Base-by-base conservation (phyloP, 2,329 filamentous ascomycete species). In the Venturia nashicola region DNA sequence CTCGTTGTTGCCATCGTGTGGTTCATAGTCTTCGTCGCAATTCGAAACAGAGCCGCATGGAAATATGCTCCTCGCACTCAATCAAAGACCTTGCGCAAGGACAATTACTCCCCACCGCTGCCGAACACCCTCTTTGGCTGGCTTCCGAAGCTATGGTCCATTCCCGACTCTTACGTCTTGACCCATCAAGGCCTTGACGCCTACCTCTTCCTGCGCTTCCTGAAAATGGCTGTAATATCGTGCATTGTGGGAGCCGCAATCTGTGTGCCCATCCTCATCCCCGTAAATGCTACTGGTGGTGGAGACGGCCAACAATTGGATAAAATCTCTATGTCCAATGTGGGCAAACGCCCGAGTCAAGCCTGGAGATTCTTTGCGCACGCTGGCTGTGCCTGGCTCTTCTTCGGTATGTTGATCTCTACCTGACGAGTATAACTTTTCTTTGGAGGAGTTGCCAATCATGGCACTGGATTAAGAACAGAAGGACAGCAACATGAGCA, bases 111-210 rank as follows among this genome's bases (percentile, higher is more conserved):
- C 43, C 55, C 43, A 39, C 7, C 18, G 12, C 40, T 34, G 27
- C 48, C 32, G 23, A 40, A 57, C 12, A 34, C 51, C 2, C 27
- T 36, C 5, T 71, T 84, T 60, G 80, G 81, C 67, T 85, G 83
- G 82, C 76, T 85, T 61, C 73, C 71, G 7, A 75, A 78, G 64
- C 79, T 78, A 67, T 71, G 73, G 32, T 69, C 67, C 68, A 76
- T 79, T 55, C 70, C 74, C 39, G 78, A 80, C 68, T 71, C 71
- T 43, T 78, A 77, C 65, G 74, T 80, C 27, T 73, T 81, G 59
- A 75, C 78, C 66, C 77, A 79, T 68, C 75, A 77, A 66, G 78
- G 77, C 12, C 75, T 81, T 59, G 79, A 81, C 67, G 77, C 76
- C 39, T 80, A 76, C 64, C 72, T 81, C 16, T 80, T 76, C 65